phyloP scores from a whole-genome alignment of 2,329 filamentous ascomycete species.

The Aspergillus ochraceoroseus region DNA sequence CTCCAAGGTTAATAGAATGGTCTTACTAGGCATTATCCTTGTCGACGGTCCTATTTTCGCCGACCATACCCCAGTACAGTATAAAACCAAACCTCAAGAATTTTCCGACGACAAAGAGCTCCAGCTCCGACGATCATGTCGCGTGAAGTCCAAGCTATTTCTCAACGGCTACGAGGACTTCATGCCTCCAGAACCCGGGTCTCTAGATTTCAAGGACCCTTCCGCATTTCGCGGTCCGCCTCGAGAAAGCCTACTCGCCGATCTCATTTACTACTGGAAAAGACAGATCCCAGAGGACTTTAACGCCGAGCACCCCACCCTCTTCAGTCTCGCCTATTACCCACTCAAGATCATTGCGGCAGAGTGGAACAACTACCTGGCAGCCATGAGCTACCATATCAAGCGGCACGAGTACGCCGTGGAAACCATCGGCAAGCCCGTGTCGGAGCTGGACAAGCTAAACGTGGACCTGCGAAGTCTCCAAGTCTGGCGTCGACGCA shows the following conservation, averaged over 20 bases:
- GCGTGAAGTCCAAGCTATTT: not conserved
- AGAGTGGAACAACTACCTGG: constrained; percentile 8
- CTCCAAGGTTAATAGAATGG: not conserved
- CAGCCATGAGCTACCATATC: constrained; percentile 4
- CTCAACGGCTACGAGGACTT: constrained; percentile 8
- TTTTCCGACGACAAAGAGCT: not conserved
- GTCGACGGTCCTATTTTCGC: constrained; percentile 1
- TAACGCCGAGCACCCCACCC: not conserved
- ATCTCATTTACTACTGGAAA: not conserved
- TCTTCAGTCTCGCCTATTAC: constrained; percentile 3
- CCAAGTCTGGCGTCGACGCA: constrained; percentile 4
- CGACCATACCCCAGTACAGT: not conserved
- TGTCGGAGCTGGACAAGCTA: constrained; percentile 2
- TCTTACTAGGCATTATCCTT: constrained; percentile 2
- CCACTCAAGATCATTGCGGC: constrained; percentile 7
- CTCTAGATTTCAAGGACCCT: not conserved
- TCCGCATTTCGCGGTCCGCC: not conserved
- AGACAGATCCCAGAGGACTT: constrained; percentile 1
- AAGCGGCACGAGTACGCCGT: constrained; percentile 7
- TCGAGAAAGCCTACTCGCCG: not conserved
- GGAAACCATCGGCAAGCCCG: not conserved
- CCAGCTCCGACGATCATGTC: not conserved
- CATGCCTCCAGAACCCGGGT: not conserved
- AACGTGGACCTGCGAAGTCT: constrained; percentile 3
- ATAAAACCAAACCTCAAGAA: not conserved